These are phyloP conservation scores for Marchantia polymorpha DNA, from an alignment of 225 moss, liverwort and hornwort genomes.

Conservation along the genomic window DNA sequence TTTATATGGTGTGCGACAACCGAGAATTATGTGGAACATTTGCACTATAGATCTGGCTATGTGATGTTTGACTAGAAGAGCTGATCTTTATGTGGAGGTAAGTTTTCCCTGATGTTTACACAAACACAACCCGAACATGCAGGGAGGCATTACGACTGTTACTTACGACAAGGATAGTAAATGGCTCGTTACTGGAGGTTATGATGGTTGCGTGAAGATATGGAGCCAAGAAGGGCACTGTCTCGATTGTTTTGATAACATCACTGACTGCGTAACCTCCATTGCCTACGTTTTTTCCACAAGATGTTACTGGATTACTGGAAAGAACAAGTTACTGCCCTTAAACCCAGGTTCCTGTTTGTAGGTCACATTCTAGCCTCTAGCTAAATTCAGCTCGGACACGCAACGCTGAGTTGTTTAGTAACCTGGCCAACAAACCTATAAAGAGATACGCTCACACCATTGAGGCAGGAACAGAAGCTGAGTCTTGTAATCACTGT, in stretches of 20 bases:
- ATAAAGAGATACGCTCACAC: neutral
- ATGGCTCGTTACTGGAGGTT: slow-evolving; percentile 65
- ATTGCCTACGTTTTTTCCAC: slow-evolving; percentile 67
- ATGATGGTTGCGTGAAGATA: slow-evolving; percentile 68
- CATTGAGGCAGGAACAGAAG: neutral
- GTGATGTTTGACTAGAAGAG: no score
- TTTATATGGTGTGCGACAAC: no score
- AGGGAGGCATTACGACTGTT: slow-evolving; percentile 68
- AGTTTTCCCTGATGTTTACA: neutral
- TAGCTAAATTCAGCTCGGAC: neutral
- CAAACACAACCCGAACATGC: neutral
- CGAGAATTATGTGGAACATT: no score
- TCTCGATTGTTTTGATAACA: slow-evolving; percentile 55
- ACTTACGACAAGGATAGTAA: slow-evolving; percentile 61
- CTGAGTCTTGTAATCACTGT: neutral
- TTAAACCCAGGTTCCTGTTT: neutral
- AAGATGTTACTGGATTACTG: slow-evolving; percentile 66
- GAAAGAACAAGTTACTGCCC: slow-evolving; percentile 43
- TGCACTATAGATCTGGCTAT: no score
- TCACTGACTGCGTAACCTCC: slow-evolving; percentile 59
- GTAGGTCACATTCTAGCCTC: neutral
- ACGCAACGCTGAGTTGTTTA: neutral
- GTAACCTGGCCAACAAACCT: neutral
- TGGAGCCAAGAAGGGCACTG: slow-evolving; percentile 85
- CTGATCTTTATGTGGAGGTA: neutral